A percentile compares a stretch with the other conserved stretches of the same genome.
These are phyloP conservation scores for Dictyostelium capitatum DNA, from an alignment of 78 protist species.

Conservation along the genomic window DNA sequence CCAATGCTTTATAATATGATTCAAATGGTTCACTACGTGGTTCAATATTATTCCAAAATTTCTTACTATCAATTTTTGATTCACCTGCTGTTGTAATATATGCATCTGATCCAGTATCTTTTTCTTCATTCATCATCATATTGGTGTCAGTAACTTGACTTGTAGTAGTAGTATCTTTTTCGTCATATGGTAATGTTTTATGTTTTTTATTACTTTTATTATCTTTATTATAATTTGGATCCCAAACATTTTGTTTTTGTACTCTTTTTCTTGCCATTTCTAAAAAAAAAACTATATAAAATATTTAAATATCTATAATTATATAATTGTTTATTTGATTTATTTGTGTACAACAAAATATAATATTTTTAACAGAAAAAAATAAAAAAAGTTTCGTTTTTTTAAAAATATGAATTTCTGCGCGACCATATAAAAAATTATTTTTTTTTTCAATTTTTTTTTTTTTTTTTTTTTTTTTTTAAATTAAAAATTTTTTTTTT, in stretches of 20 bases:
- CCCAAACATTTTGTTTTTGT: constrained; percentile 18
- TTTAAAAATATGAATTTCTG: no score
- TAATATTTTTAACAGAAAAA: not conserved
- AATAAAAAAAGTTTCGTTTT: no score
- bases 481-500: no score
- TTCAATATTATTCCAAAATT: constrained; percentile 17
- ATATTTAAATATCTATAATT: not conserved
- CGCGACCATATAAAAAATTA: no score
- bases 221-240: constrained; percentile 14
- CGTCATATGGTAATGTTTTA: not conserved
- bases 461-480: no score
- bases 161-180: not conserved
- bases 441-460: no score
- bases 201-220: constrained; percentile 35
- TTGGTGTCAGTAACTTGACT: not conserved
- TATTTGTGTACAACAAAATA: no score
- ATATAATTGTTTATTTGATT: no score
- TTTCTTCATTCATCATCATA: not conserved
- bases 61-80: not conserved
- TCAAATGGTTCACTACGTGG: constrained; percentile 12
- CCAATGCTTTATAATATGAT: not conserved
- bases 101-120: not conserved
- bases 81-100: constrained; percentile 11
- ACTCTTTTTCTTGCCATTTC: constrained; percentile 11
- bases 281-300: not conserved